phyloP scores from a whole-genome alignment of 169 alveolate genomes.

The Amoebophrya sp. region DNA sequence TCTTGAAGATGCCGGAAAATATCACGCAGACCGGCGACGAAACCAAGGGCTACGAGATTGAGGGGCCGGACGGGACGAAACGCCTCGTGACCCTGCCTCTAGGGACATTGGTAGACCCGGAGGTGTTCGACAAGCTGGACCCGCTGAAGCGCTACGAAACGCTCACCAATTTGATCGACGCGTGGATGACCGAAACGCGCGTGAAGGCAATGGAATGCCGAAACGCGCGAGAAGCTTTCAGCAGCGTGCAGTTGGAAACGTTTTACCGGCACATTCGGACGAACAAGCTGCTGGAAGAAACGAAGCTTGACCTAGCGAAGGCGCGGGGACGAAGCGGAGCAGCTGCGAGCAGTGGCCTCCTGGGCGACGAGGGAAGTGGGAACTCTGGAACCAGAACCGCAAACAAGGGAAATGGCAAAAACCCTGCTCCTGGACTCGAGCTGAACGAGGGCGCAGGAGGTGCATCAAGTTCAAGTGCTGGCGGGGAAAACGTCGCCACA shows the following conservation, averaged over 20 bases:
- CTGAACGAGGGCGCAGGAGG: too few species aligned
- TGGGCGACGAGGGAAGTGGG: too few species aligned
- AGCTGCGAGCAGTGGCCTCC: too few species aligned
- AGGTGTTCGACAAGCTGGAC: not conserved
- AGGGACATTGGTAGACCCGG: not conserved
- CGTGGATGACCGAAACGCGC: slow-evolving; percentile 43
- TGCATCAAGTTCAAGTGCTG: too few species aligned
- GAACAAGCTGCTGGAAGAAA: slow-evolving; percentile 23
- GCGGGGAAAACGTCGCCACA: not conserved
- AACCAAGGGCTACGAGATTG: not conserved
- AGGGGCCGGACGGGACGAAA: not conserved
- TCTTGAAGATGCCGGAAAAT: not conserved
- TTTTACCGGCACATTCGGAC: slow-evolving; percentile 39
- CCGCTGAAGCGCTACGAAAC: not conserved
- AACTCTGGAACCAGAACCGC: too few species aligned
- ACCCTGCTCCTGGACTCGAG: too few species aligned
- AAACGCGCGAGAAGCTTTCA: slow-evolving; percentile 28
- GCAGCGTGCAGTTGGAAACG: slow-evolving; percentile 41
- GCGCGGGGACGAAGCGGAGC: not conserved
- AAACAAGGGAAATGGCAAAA: too few species aligned
- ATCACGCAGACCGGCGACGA: not conserved
- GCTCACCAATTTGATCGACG: slow-evolving; percentile 23
- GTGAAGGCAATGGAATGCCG: slow-evolving; percentile 32
- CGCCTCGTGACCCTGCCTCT: not conserved
- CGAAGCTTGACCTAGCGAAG: not conserved